phyloP scores from a whole-genome alignment of 129 eudicot genomes.

The Centaurea solstitialis region DNA sequence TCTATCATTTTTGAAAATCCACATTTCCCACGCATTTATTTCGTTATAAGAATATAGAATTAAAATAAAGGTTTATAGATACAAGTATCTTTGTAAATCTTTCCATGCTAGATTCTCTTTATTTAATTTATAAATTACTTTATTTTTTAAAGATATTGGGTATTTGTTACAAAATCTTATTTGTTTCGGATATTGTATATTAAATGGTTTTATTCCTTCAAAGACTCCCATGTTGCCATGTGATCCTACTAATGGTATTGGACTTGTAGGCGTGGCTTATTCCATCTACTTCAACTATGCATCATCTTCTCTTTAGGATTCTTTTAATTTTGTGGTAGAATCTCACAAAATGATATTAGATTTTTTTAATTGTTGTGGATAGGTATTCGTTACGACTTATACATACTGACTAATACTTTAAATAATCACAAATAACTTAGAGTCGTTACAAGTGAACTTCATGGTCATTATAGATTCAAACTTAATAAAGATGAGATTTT shows the following conservation, averaged over 20 bases:
- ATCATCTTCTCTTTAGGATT: neutral
- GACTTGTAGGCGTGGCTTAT: conserved; percentile 30
- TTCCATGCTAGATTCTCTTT: conserved; percentile 35
- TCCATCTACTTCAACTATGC: conserved; percentile 9
- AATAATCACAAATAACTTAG: too few relatives aligned
- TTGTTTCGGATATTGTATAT: conserved; percentile 20
- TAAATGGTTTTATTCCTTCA: conserved; percentile 27
- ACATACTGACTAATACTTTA: too few relatives aligned
- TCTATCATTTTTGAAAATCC: conserved; percentile 2
- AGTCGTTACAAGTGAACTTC: too few relatives aligned
- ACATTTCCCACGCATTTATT: conserved; percentile 20
- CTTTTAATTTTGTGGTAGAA: neutral
- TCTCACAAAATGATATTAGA: neutral
- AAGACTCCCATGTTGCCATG: conserved; percentile 35
- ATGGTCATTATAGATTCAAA: too few relatives aligned
- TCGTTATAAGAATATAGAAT: neutral
- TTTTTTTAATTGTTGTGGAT: too few relatives aligned
- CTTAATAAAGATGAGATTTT: too few relatives aligned
- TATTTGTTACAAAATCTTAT: conserved; percentile 5
- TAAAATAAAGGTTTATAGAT: neutral
- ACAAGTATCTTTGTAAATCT: conserved; percentile 38
- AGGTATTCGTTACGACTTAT: too few relatives aligned
- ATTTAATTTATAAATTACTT: neutral
- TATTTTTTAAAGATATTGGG: conserved; percentile 12
- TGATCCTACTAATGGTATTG: conserved; percentile 25